Evolutionary conservation across 148 eudicot genomes (phyloP), one percentile per base, ranked within the genome.

Genomic region (Hydrangea macrophylla): DNA sequence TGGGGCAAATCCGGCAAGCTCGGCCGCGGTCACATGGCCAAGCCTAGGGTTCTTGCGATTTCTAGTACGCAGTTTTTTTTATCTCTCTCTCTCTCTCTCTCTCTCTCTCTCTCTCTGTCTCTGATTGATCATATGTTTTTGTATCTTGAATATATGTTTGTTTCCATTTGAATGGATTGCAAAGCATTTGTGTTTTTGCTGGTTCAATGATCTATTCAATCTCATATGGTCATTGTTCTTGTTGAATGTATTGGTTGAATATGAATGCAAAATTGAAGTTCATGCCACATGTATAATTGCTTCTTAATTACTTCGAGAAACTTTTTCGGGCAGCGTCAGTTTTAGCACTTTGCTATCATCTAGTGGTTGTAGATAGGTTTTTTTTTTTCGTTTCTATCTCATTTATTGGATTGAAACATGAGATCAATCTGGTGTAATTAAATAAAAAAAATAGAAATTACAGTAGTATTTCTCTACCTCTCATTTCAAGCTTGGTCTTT

Each of bases 31-130:
- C 85, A 82, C 36, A 86, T 82, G 89, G 90, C 95, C 58, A 86
- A 89, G 73, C 89, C 95, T 64, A 80, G 91, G 67, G 89, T 89
- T 77, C 82, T 89, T 76, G 95, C 84, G 65, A 74, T 89, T 67
- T 79, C 82, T 59, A 73, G 90, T 86, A 75, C 25, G 73, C 55
- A 24, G 9, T 7, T 15, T 22, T 36, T 6, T 25, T 20, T 31
- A 11, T 30, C 58, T 40, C 30, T 57, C 10, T 48, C 58, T 53
- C 5, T 25, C 36, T 40, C 28, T 48, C 15, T 37, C 22, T 26
- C 18, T 11, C 5, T 53, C 13, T 48, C 39, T 3, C 39, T 35
- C 39, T 8, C 39, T 35, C 8, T 8, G 5, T 8, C 4, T 35
- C 8, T 35, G 39, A 35, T 35, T 8, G 4, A 35, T 3, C 39